Evolutionary conservation across 2,329 filamentous ascomycete species (phyloP).

Genomic region (Geoglossum cookeanum): DNA sequence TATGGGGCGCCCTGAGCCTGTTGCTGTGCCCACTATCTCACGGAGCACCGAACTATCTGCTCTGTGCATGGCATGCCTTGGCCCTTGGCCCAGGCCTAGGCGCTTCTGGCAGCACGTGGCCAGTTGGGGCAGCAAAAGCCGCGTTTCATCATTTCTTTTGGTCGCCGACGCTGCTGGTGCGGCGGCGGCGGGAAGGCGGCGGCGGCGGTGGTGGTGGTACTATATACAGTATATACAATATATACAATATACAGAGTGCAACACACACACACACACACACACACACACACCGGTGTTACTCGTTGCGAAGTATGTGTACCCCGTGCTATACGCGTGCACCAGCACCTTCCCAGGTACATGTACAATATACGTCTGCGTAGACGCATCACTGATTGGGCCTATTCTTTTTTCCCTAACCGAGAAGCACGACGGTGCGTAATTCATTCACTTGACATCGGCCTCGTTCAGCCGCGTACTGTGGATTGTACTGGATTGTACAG

Average conservation of each 20-base stretch:
- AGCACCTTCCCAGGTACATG: no score
- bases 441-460: neutral
- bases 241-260: no score
- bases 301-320: no score
- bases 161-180: neutral
- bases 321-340: no score
- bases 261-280: no score
- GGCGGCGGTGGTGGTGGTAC: no score
- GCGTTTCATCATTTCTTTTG: neutral
- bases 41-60: neutral
- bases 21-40: neutral
- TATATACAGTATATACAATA: no score
- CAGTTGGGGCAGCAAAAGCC: neutral
- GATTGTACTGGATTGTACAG: neutral
- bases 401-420: neutral
- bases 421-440: neutral
- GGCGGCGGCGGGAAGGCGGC: no score
- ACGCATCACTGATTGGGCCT: neutral
- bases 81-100: neutral
- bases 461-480: neutral
- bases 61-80: neutral
- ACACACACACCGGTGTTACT: no score
- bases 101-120: neutral
- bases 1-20: no score
- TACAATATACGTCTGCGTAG: neutral